Evolutionary conservation across 1,284 basidiomycete species (phyloP).

Genomic region (Sanghuangporus sanghuang): DNA sequence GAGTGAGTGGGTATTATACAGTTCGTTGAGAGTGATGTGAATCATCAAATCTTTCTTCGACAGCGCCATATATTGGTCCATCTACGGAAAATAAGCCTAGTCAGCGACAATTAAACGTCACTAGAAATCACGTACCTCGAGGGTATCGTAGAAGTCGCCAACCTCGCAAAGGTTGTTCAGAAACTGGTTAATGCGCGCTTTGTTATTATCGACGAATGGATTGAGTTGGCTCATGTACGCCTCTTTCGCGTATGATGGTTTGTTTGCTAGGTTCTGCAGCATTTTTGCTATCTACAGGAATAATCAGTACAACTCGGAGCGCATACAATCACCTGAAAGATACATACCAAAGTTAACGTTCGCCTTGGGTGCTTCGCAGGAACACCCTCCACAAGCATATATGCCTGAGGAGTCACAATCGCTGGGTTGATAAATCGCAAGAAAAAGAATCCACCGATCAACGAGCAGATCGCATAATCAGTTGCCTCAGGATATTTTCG

Average conservation of each 20-base stretch:
- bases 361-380: slow-evolving; percentile 96
- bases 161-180: slow-evolving; percentile 97
- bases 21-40: slow-evolving; percentile 97
- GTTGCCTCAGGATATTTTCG: slow-evolving; percentile 97
- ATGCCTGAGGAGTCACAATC: slow-evolving; percentile 99
- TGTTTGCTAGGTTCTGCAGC: slow-evolving; percentile 98
- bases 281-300: slow-evolving; percentile 89
- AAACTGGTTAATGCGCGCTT: slow-evolving; percentile 94
- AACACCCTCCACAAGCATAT: slow-evolving; percentile 97
- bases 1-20: slow-evolving; percentile 97
- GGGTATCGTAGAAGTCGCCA: slow-evolving; percentile 97
- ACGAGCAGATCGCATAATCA: slow-evolving; percentile 95
- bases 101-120: slow-evolving; percentile 1
- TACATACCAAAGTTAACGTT: slow-evolving; percentile 84
- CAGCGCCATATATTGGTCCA: slow-evolving; percentile 99
- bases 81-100: slow-evolving; percentile 41
- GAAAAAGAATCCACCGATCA: slow-evolving; percentile 99
- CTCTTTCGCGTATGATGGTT: slow-evolving; percentile 97
- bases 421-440: slow-evolving; percentile 99
- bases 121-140: slow-evolving; percentile 64
- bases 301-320: slow-evolving; percentile 9
- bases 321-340: not conserved
- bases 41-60: slow-evolving; percentile 99
- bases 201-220: slow-evolving; percentile 98
- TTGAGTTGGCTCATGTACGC: slow-evolving; percentile 98